phyloP scores from a whole-genome alignment of 2,329 filamentous ascomycete genomes.

The Paramyrothecium roridum region DNA sequence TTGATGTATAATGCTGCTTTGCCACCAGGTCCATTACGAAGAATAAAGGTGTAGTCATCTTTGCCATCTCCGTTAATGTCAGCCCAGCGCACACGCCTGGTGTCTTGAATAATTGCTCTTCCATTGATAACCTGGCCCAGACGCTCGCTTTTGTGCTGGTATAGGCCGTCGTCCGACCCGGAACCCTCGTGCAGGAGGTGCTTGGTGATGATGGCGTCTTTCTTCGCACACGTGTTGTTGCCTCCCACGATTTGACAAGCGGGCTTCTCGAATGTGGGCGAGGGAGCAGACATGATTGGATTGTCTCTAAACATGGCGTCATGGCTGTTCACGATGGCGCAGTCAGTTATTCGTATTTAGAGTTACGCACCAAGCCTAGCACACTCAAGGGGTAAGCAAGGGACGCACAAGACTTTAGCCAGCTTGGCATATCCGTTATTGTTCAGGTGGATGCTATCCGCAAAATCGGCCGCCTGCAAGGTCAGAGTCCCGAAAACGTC shows the following conservation, averaged over 20 bases:
- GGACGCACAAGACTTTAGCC: not conserved
- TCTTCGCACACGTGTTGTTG: not conserved
- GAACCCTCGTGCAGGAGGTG: not conserved
- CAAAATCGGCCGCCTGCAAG: not conserved
- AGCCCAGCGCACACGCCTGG: not conserved
- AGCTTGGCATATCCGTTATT: not conserved
- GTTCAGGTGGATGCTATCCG: not conserved
- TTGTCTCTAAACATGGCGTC: not conserved
- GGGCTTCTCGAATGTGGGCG: not conserved
- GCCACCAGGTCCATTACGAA: not conserved
- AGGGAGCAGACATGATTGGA: not conserved
- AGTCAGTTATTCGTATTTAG: too few species aligned
- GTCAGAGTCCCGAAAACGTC: not conserved
- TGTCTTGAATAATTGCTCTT: not conserved
- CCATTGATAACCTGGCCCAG: not conserved
- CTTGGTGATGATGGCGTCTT: not conserved
- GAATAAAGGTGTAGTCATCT: not conserved
- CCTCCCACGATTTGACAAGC: not conserved
- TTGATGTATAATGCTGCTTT: not conserved
- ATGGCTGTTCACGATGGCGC: not conserved
- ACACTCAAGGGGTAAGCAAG: too few species aligned
- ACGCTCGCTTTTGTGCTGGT: not conserved
- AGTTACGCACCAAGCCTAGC: too few species aligned
- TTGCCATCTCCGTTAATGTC: not conserved
- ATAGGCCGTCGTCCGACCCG: not conserved